A percentile compares a stretch with the other conserved stretches of the same genome.
Evolutionary conservation across 129 eudicot species (phyloP).

Genomic region (Escallonia herrerae): DNA sequence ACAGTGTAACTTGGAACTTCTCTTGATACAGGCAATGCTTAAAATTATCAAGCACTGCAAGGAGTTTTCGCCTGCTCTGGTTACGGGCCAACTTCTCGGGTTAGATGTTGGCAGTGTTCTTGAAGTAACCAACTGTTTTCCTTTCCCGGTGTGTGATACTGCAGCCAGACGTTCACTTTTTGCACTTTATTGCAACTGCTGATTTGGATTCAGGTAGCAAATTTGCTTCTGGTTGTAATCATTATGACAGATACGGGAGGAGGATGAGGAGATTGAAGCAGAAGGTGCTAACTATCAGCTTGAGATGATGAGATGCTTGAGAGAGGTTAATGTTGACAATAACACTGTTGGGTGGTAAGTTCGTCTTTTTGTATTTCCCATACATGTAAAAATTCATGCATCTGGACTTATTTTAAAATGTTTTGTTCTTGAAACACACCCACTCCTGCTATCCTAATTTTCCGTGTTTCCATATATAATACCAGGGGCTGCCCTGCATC

Average conservation of each 20-base stretch:
- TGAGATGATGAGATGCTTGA: conserved; percentile 99
- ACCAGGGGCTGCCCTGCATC: too few relatives aligned
- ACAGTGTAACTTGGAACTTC: too few relatives aligned
- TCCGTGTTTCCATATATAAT: too few relatives aligned
- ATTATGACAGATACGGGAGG: conserved; percentile 61
- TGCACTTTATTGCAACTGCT: not conserved
- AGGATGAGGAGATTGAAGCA: conserved; percentile 95
- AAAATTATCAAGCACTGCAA: conserved; percentile 97
- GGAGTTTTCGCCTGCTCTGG: conserved; percentile 83
- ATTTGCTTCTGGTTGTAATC: not conserved
- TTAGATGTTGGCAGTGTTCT: conserved; percentile 99
- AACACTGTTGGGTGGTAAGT: conserved; percentile 99
- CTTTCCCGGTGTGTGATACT: conserved; percentile 73
- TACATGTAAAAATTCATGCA: too few relatives aligned
- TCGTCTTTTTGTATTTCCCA: not conserved
- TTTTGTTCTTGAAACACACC: too few relatives aligned
- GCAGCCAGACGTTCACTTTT: not conserved
- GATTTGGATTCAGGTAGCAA: not conserved
- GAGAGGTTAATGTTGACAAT: conserved; percentile 99
- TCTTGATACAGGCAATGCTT: conserved; percentile 60
- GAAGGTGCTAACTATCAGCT: conserved; percentile 99
- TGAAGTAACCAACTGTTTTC: conserved; percentile 97
- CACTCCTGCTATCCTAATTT: conserved; percentile 36
- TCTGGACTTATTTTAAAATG: too few relatives aligned
- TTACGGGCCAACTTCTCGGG: conserved; percentile 95